Percentiles rank a stretch among this genome's conserved stretches.
phyloP scores from a whole-genome alignment of 2,329 filamentous ascomycete species.

The Penicillium sp. region DNA sequence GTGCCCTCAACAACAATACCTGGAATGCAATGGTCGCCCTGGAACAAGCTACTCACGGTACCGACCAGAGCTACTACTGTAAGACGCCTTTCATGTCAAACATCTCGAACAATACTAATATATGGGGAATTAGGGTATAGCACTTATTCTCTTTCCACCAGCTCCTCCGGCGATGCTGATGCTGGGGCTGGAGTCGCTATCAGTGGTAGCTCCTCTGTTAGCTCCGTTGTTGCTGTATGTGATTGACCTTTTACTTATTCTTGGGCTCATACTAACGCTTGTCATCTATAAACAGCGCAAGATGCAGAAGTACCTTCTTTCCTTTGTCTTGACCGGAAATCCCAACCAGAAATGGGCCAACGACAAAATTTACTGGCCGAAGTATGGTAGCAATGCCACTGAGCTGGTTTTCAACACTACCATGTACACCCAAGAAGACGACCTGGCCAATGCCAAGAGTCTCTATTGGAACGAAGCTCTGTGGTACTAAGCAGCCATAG shows the following conservation, averaged over 20 bases:
- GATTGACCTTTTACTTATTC: constrained; percentile 2
- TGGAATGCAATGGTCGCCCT: constrained; percentile 43
- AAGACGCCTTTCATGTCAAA: neutral
- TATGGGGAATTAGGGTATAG: constrained; percentile 11
- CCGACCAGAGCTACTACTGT: constrained; percentile 44
- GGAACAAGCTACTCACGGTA: constrained; percentile 38
- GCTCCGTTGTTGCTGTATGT: constrained; percentile 29
- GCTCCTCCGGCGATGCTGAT: constrained; percentile 11
- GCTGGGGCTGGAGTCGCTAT: constrained; percentile 14
- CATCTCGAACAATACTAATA: neutral
- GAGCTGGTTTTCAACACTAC: constrained; percentile 40
- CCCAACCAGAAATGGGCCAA: constrained; percentile 36
- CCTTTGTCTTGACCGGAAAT: constrained; percentile 34
- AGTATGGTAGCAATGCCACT: constrained; percentile 29
- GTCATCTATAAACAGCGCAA: constrained; percentile 16
- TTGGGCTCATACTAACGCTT: neutral
- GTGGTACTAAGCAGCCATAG: constrained; percentile 34
- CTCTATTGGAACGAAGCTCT: constrained; percentile 41
- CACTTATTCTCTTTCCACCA: constrained; percentile 15
- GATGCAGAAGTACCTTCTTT: constrained; percentile 39
- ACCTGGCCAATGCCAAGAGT: constrained; percentile 37
- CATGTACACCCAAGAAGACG: constrained; percentile 33
- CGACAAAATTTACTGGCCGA: constrained; percentile 41
- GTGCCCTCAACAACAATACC: constrained; percentile 40
- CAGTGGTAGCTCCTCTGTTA: constrained; percentile 26